Base-by-base conservation (phyloP, 1,284 basidiomycete genomes). In the Peniophora sp. region DNA sequence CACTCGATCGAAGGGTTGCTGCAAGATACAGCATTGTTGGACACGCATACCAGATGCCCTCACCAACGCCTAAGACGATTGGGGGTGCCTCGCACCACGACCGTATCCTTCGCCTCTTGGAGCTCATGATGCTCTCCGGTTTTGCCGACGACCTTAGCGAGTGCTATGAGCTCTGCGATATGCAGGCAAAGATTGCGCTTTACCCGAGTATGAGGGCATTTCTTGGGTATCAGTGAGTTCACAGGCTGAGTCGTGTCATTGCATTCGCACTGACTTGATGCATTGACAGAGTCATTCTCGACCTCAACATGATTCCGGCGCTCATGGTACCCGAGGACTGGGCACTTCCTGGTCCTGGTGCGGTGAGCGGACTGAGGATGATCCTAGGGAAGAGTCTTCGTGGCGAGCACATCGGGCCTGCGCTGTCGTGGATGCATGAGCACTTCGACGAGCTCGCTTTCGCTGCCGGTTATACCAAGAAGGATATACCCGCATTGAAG, bases 141-240 rank as follows among this genome's bases (percentile, higher is more conserved):
- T 50, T 73, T 23, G 68, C 69, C 0, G 49, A 51, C 1, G 60
- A 64, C 41, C 58, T 75, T 3, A 53, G 56, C 18, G 52, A 57
- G n/a, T 54, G 63, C 23, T 57, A 57, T 47, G 60, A 68, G 49
- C 58, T 74, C 48, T 61, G 64, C 48, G 71, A 73, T 49, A 70
- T 68, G 0, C 68, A 68, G 50, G 64, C 65, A 3, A 54, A 62
- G 17, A 59, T 73, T 27, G 50, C 55, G 20, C 52, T 66, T 6
- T 74, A 65, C 52, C 70, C 70, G 0, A 61, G 67, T 49, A 67
- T 73, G 58, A 71, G 71, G 0, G 61, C 62, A 17, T 74, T 74
- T 56, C 66, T 64, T 27, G 64, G 64, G 3, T 66, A 69, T 47
- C 72, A 74, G 70, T 72, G 59, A 39, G 69, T 50, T 41, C n/a